A percentile compares a stretch with the other conserved stretches of the same genome.
These are phyloP conservation scores for Fusarium fracticaudum DNA, from an alignment of 2,329 filamentous ascomycete genomes.

Conservation along the genomic window DNA sequence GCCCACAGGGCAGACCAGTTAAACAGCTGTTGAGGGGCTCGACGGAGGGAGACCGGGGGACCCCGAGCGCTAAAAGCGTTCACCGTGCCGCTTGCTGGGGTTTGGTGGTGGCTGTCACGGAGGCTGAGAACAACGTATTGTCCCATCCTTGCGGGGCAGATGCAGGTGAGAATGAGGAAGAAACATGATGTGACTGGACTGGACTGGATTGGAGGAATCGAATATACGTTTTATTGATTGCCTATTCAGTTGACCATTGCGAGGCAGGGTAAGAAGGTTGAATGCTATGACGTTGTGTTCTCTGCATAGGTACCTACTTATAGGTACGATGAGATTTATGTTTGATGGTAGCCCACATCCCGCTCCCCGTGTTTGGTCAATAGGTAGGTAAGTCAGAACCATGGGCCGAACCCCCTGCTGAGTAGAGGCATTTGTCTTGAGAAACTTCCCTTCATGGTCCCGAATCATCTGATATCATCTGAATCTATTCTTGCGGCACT, in stretches of 20 bases:
- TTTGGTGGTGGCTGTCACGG: slow-evolving; percentile 20
- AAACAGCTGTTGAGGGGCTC: slow-evolving; percentile 20
- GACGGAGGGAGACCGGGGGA: slow-evolving; percentile 24
- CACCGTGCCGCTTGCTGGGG: slow-evolving; percentile 36
- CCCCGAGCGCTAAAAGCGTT: slow-evolving; percentile 38
- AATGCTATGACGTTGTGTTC: not conserved
- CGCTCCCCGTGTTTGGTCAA: not conserved
- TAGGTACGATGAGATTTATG: not conserved
- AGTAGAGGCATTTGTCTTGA: not conserved
- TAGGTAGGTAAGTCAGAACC: not conserved
- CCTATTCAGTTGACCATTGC: slow-evolving; percentile 1
- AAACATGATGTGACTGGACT: slow-evolving; percentile 4
- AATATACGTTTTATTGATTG: not conserved
- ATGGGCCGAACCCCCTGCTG: not conserved
- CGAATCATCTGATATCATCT: not conserved
- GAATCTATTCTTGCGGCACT: slow-evolving; percentile 40
- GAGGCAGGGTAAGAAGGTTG: not conserved
- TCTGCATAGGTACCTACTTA: not conserved
- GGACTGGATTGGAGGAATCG: not conserved
- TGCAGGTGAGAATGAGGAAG: not conserved
- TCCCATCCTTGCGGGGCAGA: slow-evolving; percentile 16
- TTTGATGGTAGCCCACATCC: not conserved
- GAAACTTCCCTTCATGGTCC: not conserved
- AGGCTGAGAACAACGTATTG: slow-evolving; percentile 28
- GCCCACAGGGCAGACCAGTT: slow-evolving; percentile 38